Conservation (phyloP, 2,329 filamentous ascomycete genomes). For the Colletotrichum tabaci region DNA sequence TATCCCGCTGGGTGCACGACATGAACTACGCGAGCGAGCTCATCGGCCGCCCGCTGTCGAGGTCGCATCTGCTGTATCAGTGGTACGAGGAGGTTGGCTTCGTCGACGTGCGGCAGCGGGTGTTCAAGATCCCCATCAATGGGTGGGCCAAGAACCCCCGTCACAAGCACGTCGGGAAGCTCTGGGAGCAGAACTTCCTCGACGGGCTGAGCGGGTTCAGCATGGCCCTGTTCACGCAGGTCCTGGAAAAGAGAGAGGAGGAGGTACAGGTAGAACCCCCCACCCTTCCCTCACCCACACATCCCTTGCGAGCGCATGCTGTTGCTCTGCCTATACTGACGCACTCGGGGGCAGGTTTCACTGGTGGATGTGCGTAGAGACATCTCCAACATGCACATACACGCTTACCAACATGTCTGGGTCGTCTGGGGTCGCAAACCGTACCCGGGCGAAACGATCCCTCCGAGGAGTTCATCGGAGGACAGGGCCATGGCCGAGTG, state of each 20-base stretch:
- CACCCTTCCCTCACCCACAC: background rate
- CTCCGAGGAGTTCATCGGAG: background rate
- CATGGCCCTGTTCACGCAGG: constrained; percentile 57
- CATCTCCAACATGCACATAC: constrained; percentile 61
- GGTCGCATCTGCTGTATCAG: constrained; percentile 53
- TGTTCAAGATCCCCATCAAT: constrained; percentile 70
- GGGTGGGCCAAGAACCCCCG: constrained; percentile 65
- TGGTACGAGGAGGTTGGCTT: constrained; percentile 66
- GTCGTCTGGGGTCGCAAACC: constrained; percentile 69
- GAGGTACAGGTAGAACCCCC: constrained; percentile 62
- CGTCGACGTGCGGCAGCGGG: constrained; percentile 65
- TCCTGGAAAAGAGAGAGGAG: constrained; percentile 57
- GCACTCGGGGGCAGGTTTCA: constrained; percentile 54
- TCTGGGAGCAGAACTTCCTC: constrained; percentile 62
- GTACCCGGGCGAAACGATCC: constrained; percentile 50
- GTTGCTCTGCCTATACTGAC: constrained; percentile 39
- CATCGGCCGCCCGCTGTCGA: constrained; percentile 55
- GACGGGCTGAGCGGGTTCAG: constrained; percentile 63
- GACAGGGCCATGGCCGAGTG: background rate
- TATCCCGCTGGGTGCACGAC: constrained; percentile 59
- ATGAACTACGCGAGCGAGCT: constrained; percentile 56
- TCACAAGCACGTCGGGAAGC: constrained; percentile 59
- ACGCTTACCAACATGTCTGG: constrained; percentile 65
- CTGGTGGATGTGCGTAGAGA: constrained; percentile 65
- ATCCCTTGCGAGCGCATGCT: background rate